phyloP scores from a whole-genome alignment of 352 stramenopile genomes.

The Pythium phragmitis region DNA sequence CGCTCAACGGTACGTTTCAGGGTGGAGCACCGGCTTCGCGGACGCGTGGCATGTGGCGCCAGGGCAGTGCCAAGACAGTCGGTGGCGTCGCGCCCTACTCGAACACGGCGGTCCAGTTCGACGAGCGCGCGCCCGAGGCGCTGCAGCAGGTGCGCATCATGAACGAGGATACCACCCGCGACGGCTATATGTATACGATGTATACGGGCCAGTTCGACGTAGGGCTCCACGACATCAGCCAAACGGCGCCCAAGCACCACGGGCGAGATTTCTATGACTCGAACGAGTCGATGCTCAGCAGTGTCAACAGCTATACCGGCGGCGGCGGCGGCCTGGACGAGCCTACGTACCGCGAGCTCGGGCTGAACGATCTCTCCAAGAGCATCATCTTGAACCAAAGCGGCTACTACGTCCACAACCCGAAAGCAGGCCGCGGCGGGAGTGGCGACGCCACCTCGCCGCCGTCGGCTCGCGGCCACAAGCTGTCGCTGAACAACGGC shows the following conservation, averaged over 20 bases:
- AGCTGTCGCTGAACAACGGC: constrained; percentile 22
- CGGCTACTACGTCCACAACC: constrained; percentile 71
- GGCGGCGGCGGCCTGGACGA: constrained; percentile 36
- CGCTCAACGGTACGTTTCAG: constrained; percentile 7
- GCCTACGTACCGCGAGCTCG: constrained; percentile 22
- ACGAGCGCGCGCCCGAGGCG: constrained; percentile 20
- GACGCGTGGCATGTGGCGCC: constrained; percentile 17
- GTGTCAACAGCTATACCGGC: constrained; percentile 24
- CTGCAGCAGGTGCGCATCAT: constrained; percentile 27
- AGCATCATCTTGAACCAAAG: constrained; percentile 66
- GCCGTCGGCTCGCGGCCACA: background rate
- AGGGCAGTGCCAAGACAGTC: constrained; percentile 19
- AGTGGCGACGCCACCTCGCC: background rate
- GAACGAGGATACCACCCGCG: constrained; percentile 19
- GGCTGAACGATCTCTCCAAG: constrained; percentile 39
- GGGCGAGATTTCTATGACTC: constrained; percentile 15
- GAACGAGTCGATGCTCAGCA: constrained; percentile 27
- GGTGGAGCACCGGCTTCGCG: constrained; percentile 1
- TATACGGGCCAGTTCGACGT: constrained; percentile 12
- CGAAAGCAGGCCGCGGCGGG: background rate
- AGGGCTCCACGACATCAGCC: too few relatives aligned
- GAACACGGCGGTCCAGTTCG: constrained; percentile 20
- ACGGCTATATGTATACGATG: constrained; percentile 15
- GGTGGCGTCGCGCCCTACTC: constrained; percentile 13
- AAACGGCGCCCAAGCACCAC: too few relatives aligned